Base-by-base conservation (phyloP, 2,329 filamentous ascomycete species). In the Fusarium sp. region DNA sequence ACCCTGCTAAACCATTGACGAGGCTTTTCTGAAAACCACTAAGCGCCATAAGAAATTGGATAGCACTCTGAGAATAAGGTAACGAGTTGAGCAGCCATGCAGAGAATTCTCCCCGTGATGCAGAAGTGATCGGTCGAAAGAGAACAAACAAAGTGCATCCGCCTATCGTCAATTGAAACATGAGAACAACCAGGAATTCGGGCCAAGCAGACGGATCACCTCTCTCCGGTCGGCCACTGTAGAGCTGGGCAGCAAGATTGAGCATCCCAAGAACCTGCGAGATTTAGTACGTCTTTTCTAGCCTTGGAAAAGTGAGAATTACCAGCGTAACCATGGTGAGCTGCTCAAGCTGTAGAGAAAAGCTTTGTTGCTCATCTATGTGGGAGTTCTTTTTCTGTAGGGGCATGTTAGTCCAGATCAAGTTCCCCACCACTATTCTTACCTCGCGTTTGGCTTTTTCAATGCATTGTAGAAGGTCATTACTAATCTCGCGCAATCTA, bases 221-320 rank as follows among this genome's bases (percentile, higher is more conserved):
- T 24, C 14, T 26, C 14, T 36, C 15, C 15, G 54, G 54, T 22
- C 11, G 46, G n/a, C 36, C 28, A 24, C 44, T 40, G 19, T 57
- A 57, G 6, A 57, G 28, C 5, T 57, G 54, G 24, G 54, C 54
- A 17, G 38, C 44, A 8, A 31, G 45, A 24, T 34, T 34, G 3
- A 15, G 21, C 17, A 57, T 50, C 14, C 26, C 17, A 8, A 43
- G 26, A 7, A 22, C 44, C 54, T 57, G 28, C 26, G 9, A 22
- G 19, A 33, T 19, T 42, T 57, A 42, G 43, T 5, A 7, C 6
- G 13, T 21, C 17, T 5, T 14, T 17, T 38, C 3, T 9, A 5
- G 1, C 4, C 19, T 17, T 4, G 26, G 22, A 24, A 9, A 7
- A 13, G 3, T 15, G 21, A 8, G 19, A n/a, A 46, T 39, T 50